Conservation (phyloP, 495 filamentous ascomycete species). For the Hypoxylon perforatum region DNA sequence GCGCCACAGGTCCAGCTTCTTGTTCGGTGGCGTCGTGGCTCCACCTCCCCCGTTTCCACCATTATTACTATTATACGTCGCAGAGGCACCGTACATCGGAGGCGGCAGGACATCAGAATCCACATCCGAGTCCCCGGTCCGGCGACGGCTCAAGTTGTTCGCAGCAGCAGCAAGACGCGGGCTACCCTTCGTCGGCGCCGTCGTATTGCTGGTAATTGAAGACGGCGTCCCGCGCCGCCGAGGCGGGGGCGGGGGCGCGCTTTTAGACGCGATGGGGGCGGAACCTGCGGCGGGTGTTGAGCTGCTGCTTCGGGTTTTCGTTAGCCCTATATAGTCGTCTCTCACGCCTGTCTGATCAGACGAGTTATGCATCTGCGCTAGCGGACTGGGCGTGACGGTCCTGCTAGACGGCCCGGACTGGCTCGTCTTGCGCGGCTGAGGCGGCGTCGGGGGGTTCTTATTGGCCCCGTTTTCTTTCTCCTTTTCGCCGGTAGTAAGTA, state of each 20-base stretch:
- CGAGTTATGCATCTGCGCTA: slow-evolving; percentile 48
- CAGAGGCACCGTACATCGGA: slow-evolving; percentile 5
- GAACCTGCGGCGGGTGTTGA: background rate
- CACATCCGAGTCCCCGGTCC: slow-evolving; percentile 45
- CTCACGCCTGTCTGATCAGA: slow-evolving; percentile 40
- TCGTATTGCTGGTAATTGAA: slow-evolving; percentile 35
- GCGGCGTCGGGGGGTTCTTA: slow-evolving; percentile 38
- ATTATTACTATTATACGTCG: slow-evolving; percentile 23
- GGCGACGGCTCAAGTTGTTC: slow-evolving; percentile 24
- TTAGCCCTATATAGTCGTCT: slow-evolving; percentile 46
- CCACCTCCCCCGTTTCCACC: too few relatives aligned
- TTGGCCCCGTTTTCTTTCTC: slow-evolving; percentile 6
- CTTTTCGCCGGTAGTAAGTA: slow-evolving; percentile 27
- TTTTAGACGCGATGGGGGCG: slow-evolving; percentile 10
- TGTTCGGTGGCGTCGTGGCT: slow-evolving; percentile 61
- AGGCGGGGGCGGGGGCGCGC: slow-evolving; percentile 37
- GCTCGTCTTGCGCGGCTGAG: slow-evolving; percentile 35
- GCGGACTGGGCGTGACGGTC: slow-evolving; percentile 37
- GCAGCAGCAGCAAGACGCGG: slow-evolving; percentile 22
- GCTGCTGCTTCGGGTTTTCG: slow-evolving; percentile 9
- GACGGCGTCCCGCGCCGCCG: slow-evolving; percentile 56
- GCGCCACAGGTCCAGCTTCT: slow-evolving; percentile 86
- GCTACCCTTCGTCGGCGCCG: slow-evolving; percentile 25
- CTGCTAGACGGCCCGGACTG: slow-evolving; percentile 18
- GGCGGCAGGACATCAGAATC: slow-evolving; percentile 44